phyloP scores from a whole-genome alignment of 257 asterid species.

The Solanum clarkiae region DNA sequence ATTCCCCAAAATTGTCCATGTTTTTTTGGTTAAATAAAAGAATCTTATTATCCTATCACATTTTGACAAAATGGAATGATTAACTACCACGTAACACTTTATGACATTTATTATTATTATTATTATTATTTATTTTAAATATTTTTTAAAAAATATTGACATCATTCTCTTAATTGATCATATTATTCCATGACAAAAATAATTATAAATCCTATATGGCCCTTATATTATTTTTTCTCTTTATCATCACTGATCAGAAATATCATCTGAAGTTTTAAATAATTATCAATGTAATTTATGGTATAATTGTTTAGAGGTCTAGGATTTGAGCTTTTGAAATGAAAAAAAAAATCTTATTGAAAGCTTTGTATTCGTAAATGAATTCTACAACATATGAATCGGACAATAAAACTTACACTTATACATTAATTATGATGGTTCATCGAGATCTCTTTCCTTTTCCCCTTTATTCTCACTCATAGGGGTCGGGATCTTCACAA shows the following conservation, averaged over 20 bases:
- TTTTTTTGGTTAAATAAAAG: neutral
- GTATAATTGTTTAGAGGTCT: no score
- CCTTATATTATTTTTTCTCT: neutral
- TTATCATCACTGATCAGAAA: neutral
- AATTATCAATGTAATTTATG: no score
- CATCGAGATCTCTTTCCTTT: no score
- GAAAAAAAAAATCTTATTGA: neutral
- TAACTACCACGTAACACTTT: neutral
- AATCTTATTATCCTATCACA: neutral
- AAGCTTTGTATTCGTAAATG: neutral
- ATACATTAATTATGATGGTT: no score
- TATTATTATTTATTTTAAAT: no score
- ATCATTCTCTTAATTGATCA: neutral
- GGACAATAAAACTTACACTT: no score
- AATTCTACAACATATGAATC: fast-evolving
- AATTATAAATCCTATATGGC: neutral
- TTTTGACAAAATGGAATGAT: neutral
- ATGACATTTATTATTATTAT: neutral
- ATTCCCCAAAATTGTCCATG: neutral
- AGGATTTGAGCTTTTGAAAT: no score
- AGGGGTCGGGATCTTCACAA: no score
- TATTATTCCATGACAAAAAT: neutral
- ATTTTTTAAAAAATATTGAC: no score
- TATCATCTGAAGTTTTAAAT: no score
- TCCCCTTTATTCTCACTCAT: no score